Evolutionary conservation across 345 rosid genomes (phyloP).

Genomic region (Brassica juncea): DNA sequence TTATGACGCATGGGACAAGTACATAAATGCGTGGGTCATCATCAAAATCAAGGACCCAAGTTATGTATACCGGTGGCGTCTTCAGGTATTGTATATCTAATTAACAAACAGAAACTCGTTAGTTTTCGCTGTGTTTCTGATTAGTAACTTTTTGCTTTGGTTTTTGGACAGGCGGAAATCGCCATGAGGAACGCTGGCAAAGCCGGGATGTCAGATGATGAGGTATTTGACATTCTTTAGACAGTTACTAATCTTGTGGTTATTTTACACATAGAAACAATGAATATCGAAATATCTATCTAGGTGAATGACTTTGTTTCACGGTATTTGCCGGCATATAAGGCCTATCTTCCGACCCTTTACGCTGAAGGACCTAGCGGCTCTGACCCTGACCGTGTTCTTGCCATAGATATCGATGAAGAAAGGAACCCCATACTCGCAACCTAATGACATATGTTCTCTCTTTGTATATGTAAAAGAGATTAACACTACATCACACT

Average conservation of each 20-base stretch:
- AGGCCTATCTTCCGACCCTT: slow-evolving; percentile 82
- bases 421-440: slow-evolving; percentile 76
- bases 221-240: slow-evolving; percentile 49
- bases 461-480: slow-evolving; percentile 11
- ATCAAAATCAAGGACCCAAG: slow-evolving; percentile 88
- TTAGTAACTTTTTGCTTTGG: neutral
- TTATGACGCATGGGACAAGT: slow-evolving; percentile 89
- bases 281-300: neutral
- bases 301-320: slow-evolving; percentile 96
- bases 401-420: slow-evolving; percentile 76
- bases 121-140: neutral
- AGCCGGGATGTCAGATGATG: slow-evolving; percentile 90
- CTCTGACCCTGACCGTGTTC: slow-evolving; percentile 63
- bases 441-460: slow-evolving; percentile 6
- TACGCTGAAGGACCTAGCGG: slow-evolving; percentile 91
- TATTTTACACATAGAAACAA: neutral
- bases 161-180: slow-evolving; percentile 75
- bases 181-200: slow-evolving; percentile 89
- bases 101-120: neutral
- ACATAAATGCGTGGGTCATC: slow-evolving; percentile 74
- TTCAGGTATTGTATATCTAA: slow-evolving; percentile 60
- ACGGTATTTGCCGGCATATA: slow-evolving; percentile 83
- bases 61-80: slow-evolving; percentile 90
- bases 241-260: neutral
- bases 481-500: slow-evolving; percentile 3